A percentile compares a stretch with the other conserved stretches of the same genome.
These are phyloP conservation scores for Pneumocystis wakefieldiae DNA, from an alignment of 1,139 yeast species.

Conservation along the genomic window DNA sequence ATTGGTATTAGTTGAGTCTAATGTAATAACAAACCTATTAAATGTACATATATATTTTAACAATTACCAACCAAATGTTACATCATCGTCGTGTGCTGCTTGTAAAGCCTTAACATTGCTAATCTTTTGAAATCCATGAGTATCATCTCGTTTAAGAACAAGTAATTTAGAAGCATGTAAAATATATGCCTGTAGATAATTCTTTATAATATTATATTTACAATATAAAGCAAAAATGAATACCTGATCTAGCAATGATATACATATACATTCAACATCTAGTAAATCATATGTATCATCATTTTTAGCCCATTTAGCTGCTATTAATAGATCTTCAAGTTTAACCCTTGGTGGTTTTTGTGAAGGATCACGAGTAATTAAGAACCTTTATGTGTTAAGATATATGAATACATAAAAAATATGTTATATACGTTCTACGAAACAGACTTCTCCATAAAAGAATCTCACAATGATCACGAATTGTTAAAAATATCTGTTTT, in stretches of 20 bases:
- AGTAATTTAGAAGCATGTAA: background rate
- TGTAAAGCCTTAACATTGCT: background rate
- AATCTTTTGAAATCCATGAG: background rate
- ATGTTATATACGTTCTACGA: constrained; percentile 11
- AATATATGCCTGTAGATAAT: background rate
- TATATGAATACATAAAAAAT: background rate
- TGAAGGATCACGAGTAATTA: constrained; percentile 5
- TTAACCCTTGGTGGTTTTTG: constrained; percentile 15
- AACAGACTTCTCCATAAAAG: constrained; percentile 23
- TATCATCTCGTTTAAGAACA: background rate
- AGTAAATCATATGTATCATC: constrained; percentile 15
- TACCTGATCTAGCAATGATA: constrained; percentile 25
- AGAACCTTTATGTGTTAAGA: constrained; percentile 9
- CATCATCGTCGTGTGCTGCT: background rate
- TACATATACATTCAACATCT: constrained; percentile 24
- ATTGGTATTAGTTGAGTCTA: background rate
- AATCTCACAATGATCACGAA: constrained; percentile 19
- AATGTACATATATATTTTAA: background rate
- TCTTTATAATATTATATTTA: constrained; percentile 3
- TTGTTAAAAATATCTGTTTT: constrained; percentile 20
- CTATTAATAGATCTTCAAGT: constrained; percentile 15
- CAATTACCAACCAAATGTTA: background rate
- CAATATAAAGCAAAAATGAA: constrained; percentile 24
- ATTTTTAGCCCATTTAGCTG: constrained; percentile 12
- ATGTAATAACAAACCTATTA: background rate